phyloP scores from a whole-genome alignment of 306 rosid species.

The Rosa persica region DNA sequence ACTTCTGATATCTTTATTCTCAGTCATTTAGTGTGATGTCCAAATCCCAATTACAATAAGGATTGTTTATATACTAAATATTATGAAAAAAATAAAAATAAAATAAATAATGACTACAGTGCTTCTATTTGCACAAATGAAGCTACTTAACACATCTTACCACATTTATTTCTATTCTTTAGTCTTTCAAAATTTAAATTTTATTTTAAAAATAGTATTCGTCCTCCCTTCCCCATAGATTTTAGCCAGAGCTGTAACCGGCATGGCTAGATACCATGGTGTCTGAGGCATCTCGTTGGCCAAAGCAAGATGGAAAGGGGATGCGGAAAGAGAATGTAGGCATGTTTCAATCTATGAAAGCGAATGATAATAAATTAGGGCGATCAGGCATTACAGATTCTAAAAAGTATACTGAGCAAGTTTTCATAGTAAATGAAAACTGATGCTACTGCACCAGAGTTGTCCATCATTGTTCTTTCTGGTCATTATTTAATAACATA shows the following conservation, averaged over 20 bases:
- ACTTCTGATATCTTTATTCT: neutral
- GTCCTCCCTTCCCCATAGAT: neutral
- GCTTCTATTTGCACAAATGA: neutral
- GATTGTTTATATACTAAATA: neutral
- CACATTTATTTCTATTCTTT: neutral
- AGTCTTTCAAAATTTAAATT: neutral
- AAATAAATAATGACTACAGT: too few relatives aligned
- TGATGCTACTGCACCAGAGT: neutral
- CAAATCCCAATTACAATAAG: too few relatives aligned
- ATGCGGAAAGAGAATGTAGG: neutral
- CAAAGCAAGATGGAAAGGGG: neutral
- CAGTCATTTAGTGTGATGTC: neutral
- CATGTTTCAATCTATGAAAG: neutral
- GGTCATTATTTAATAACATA: neutral
- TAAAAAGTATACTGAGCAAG: neutral
- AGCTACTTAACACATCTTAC: neutral
- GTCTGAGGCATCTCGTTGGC: neutral
- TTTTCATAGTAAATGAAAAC: neutral
- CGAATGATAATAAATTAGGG: neutral
- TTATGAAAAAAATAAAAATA: too few relatives aligned
- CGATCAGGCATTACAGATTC: neutral
- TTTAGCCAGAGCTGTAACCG: neutral
- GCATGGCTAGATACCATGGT: neutral
- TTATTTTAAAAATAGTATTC: neutral
- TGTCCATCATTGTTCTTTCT: neutral